Conservation (phyloP, 345 rosid genomes). For the Brassica nigra region DNA sequence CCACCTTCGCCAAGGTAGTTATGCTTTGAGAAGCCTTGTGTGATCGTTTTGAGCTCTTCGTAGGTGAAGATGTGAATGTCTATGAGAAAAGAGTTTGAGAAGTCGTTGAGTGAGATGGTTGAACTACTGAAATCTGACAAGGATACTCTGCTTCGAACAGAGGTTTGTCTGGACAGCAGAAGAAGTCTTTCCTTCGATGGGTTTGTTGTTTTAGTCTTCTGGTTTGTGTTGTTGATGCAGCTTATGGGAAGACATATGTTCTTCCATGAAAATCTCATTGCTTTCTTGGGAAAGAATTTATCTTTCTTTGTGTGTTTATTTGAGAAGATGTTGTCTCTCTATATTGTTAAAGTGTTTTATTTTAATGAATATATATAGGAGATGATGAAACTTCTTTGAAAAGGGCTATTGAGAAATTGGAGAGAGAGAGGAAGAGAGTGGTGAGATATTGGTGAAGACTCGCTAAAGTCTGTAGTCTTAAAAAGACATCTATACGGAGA, state of each 20-base stretch:
- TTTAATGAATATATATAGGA: slow-evolving; percentile 32
- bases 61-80: slow-evolving; percentile 58
- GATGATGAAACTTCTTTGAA: slow-evolving; percentile 40
- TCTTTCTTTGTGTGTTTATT: slow-evolving; percentile 2
- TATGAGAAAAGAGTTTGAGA: slow-evolving; percentile 52
- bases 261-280: slow-evolving; percentile 40
- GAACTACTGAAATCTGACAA: slow-evolving; percentile 42
- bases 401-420: slow-evolving; percentile 10
- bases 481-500: slow-evolving; percentile 31
- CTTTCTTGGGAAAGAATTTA: slow-evolving; percentile 23
- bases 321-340: slow-evolving; percentile 22
- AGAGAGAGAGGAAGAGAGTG: slow-evolving; percentile 15
- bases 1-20: slow-evolving; percentile 82
- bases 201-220: slow-evolving; percentile 14
- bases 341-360: slow-evolving; percentile 6
- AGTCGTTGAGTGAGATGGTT: slow-evolving; percentile 46
- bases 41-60: slow-evolving; percentile 54
- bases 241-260: slow-evolving; percentile 41
- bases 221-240: slow-evolving; percentile 39
- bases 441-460: slow-evolving; percentile 38
- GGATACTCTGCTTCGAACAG: slow-evolving; percentile 36
- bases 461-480: slow-evolving; percentile 29
- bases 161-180: slow-evolving; percentile 32
- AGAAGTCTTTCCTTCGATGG: slow-evolving; percentile 39
- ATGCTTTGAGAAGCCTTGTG: slow-evolving; percentile 55